Conservation (phyloP, 306 rosid species). For the Rosa lucieae region DNA sequence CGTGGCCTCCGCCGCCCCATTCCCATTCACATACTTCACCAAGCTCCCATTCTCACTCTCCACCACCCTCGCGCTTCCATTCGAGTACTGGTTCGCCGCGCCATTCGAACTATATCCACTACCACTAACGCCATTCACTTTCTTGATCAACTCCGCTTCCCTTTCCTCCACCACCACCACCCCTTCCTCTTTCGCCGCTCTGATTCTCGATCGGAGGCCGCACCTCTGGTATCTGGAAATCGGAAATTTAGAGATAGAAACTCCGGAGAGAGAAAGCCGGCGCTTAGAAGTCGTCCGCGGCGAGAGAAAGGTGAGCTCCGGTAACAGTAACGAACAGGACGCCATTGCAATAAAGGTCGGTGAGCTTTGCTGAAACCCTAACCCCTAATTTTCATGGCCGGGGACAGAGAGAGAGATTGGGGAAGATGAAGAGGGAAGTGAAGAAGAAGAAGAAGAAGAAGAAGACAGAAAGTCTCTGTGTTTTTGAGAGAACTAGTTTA, state of each 20-base stretch:
- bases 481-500: neutral
- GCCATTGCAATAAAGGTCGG: constrained; percentile 41
- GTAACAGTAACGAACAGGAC: constrained; percentile 42
- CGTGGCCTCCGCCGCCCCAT: constrained; percentile 46
- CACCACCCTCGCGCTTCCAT: constrained; percentile 35
- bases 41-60: constrained; percentile 69
- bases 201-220: constrained; percentile 33
- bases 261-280: constrained; percentile 44
- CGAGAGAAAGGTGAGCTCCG: constrained; percentile 55
- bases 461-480: constrained; percentile 7
- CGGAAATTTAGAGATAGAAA: constrained; percentile 16
- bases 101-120: constrained; percentile 37
- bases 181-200: constrained; percentile 60
- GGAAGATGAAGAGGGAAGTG: neutral
- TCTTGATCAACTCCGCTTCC: constrained; percentile 40
- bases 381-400: constrained; percentile 46
- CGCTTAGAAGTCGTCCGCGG: constrained; percentile 26
- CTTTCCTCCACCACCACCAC: constrained; percentile 46
- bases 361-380: constrained; percentile 23
- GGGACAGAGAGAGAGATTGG: neutral
- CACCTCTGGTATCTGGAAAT: constrained; percentile 21
- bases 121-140: constrained; percentile 39
- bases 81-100: constrained; percentile 39
- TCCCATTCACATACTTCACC: constrained; percentile 64
- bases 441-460: constrained; percentile 15